Base-by-base conservation (phyloP, 208 protist species). In the Acanthamoeba quina region DNA sequence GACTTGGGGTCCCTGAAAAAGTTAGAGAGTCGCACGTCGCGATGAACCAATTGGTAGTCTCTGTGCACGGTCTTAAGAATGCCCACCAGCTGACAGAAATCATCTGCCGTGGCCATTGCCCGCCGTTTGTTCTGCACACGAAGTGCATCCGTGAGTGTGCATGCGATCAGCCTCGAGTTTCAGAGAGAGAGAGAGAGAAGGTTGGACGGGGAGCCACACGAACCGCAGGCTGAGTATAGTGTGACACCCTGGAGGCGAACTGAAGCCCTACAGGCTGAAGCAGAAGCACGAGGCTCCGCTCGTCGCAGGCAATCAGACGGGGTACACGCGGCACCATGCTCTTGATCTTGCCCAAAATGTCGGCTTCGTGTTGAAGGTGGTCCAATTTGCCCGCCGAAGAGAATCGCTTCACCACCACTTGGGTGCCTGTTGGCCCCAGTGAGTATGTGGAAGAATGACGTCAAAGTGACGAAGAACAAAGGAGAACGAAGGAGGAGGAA, bases 1-100 rank as follows among this genome's bases (percentile, higher is more conserved):
- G 34, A 37, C 34, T 37, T 37, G 34, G 34, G 26, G 31, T 54
- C 21, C 56, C 76, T 26, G 47, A 85, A 85, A 6, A 47, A 85
- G 29, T 85, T 85, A 2, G 76, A 15, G 13, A 85, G 29, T 1
- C 76, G 76, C 44, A 85, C 76, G 19, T 85, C 76, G 11, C 76
- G 76, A 15, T 85, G 76, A 56, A 85, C 76, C 41, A 85, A 58
- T 0, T 37, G 0, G 31, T 56, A 3, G 6, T 85, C 17, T 11
- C 15, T n/a, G 76, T 85, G 76, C n/a, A 54, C 76, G 2, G 21
- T 47, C 76, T 85, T 0, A 85, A 85, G 76, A 85, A 85, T 85
- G 26, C 56, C 47, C 76, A 85, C 76, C 21, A 85, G 76, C 47
- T 85, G 76, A 29, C 76, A 85, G 76, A 85, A 85, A 58, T 85